Conservation (phyloP, 306 rosid species). For the Hylodesmum podocarpum region DNA sequence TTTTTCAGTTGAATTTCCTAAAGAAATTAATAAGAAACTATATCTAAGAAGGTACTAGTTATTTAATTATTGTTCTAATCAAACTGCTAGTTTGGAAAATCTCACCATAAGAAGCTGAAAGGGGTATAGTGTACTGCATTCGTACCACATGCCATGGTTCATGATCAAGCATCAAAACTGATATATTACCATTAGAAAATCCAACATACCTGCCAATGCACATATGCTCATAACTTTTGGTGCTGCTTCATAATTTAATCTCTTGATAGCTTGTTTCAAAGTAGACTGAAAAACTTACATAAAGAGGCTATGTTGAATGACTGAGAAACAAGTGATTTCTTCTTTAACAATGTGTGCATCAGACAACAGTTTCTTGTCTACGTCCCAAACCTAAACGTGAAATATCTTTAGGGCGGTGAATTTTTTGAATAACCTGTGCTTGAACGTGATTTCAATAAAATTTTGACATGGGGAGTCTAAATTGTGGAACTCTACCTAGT, state of each 20-base stretch:
- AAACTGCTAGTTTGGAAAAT: neutral
- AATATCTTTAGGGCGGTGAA: slow-evolving; percentile 9
- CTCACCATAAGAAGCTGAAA: slow-evolving; percentile 67
- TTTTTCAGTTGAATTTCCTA: slow-evolving; percentile 62
- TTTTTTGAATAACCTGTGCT: slow-evolving; percentile 2
- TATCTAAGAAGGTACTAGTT: neutral
- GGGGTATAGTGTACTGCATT: slow-evolving; percentile 70
- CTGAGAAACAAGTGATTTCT: slow-evolving; percentile 64
- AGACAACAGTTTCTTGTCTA: slow-evolving; percentile 54
- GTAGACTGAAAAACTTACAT: slow-evolving; percentile 57
- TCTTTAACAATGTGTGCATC: slow-evolving; percentile 47
- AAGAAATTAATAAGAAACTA: slow-evolving; percentile 27
- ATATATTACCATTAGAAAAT: slow-evolving; percentile 66
- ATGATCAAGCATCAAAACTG: slow-evolving; percentile 70
- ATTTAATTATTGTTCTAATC: neutral
- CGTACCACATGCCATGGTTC: slow-evolving; percentile 47
- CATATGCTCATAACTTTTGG: neutral
- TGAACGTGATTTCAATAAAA: neutral
- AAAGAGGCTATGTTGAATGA: slow-evolving; percentile 54
- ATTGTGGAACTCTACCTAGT: neutral
- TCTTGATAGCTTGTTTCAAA: neutral
- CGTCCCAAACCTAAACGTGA: slow-evolving; percentile 79
- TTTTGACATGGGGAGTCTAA: neutral
- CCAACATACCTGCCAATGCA: slow-evolving; percentile 68
- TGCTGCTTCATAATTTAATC: neutral